These are phyloP conservation scores for Mycena olivaceomarginata DNA, from an alignment of 768 basidiomycete genomes.

Conservation along the genomic window DNA sequence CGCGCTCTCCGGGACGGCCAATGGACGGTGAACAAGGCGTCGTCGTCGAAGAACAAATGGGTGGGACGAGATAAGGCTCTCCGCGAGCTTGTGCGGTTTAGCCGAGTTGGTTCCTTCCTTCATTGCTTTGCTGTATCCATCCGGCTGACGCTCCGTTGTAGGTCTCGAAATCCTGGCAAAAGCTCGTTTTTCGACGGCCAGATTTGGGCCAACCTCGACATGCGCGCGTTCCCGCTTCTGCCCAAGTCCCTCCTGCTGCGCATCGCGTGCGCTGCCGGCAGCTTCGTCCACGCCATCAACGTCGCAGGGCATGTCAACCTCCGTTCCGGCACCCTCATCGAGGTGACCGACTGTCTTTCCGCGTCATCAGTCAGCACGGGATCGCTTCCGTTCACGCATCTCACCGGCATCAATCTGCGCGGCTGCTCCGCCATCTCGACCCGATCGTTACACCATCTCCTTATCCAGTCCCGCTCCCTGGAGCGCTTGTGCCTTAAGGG, in stretches of 20 bases:
- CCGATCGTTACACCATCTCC: constrained; percentile 80
- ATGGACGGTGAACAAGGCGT: constrained; percentile 80
- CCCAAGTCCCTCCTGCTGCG: constrained; percentile 70
- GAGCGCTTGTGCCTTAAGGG: constrained; percentile 80
- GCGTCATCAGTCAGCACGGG: constrained; percentile 59
- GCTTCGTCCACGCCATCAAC: constrained; percentile 79
- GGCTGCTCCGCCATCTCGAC: constrained; percentile 83
- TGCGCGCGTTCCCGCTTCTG: constrained; percentile 77
- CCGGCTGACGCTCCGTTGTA: constrained; percentile 51
- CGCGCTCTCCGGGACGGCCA: constrained; percentile 63
- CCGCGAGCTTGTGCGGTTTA: constrained; percentile 86
- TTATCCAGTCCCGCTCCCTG: constrained; percentile 78
- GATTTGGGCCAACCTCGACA: constrained; percentile 84
- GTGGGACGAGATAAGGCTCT: constrained; percentile 84
- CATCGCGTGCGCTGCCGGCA: constrained; percentile 73
- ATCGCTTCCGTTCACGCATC: constrained; percentile 73
- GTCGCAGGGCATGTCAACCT: constrained; percentile 77
- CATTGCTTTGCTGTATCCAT: neutral
- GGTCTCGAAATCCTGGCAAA: constrained; percentile 88
- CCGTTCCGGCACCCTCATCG: constrained; percentile 67
- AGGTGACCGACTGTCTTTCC: constrained; percentile 74
- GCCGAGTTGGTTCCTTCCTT: constrained; percentile 74
- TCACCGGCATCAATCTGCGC: constrained; percentile 82
- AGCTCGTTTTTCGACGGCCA: constrained; percentile 90
- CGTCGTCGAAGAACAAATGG: constrained; percentile 80